Conservation (phyloP, 1,284 basidiomycete genomes). For the Trichosporon ovoides region DNA sequence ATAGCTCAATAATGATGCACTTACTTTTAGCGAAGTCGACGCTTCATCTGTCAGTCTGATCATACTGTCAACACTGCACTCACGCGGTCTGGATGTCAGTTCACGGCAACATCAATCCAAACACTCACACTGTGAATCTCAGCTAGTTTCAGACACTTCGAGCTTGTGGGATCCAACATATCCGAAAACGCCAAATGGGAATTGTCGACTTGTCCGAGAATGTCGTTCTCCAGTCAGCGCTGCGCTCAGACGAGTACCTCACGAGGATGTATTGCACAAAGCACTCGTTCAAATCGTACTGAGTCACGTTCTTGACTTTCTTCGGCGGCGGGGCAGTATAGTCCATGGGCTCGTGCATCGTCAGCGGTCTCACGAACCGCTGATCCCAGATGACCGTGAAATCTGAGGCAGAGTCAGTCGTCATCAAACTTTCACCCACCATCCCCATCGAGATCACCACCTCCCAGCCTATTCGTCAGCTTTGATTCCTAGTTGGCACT, state of each 20-base stretch:
- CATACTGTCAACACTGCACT: constrained; percentile 10
- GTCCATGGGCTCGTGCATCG: constrained; percentile 36
- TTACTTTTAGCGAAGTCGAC: constrained; percentile 50
- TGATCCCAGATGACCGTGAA: constrained; percentile 49
- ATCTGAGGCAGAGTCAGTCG: constrained; percentile 19
- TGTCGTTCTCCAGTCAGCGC: constrained; percentile 32
- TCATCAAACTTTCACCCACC: constrained; percentile 19
- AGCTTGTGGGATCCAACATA: constrained; percentile 12
- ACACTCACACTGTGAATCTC: constrained; percentile 42
- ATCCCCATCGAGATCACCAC: constrained; percentile 48
- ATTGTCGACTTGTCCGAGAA: constrained; percentile 46
- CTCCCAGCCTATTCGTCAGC: constrained; percentile 39
- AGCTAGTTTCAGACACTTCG: constrained; percentile 28
- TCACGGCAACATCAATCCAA: accelerated
- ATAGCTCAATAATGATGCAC: not conserved
- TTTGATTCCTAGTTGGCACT: not conserved
- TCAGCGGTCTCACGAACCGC: constrained; percentile 36
- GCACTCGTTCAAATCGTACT: constrained; percentile 44
- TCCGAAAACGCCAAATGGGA: constrained; percentile 45
- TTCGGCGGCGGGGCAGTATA: constrained; percentile 40
- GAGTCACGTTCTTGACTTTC: constrained; percentile 36
- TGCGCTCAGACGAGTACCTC: not conserved
- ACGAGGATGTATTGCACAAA: constrained; percentile 45
- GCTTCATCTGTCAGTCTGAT: not conserved
- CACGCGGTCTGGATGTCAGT: constrained; percentile 38